Conservation (phyloP, 192 early-diverging fungal genomes). For the Rhizoclosmatium sp. region DNA sequence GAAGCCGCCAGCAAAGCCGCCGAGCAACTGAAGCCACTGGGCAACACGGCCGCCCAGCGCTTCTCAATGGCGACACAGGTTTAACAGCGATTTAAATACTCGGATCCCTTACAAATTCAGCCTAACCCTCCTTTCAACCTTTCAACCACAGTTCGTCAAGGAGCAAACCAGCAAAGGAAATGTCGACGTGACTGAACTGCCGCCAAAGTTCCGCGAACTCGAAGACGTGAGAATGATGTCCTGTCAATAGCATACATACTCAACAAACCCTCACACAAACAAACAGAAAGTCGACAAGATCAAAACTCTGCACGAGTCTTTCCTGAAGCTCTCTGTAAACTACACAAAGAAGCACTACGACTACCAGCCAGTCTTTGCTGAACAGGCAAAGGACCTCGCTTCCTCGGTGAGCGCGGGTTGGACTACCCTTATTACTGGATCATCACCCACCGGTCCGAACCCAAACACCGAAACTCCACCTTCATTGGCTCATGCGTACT, state of each 20-base stretch:
- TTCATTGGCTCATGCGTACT: conserved; percentile 76
- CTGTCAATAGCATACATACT: conserved; percentile 35
- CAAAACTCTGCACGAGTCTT: conserved; percentile 69
- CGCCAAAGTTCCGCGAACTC: conserved; percentile 90
- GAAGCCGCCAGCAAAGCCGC: conserved; percentile 25
- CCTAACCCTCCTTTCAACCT: no score
- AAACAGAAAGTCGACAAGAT: conserved; percentile 80
- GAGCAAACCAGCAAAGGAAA: conserved; percentile 80
- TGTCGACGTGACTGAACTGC: conserved; percentile 90
- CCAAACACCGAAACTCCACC: conserved; percentile 49
- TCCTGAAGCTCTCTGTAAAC: conserved; percentile 78
- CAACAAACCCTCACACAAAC: background rate
- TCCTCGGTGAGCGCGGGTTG: conserved; percentile 68
- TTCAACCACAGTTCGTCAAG: conserved; percentile 80
- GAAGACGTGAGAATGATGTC: conserved; percentile 64
- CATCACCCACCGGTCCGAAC: conserved; percentile 35
- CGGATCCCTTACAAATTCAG: no score
- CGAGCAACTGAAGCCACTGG: conserved; percentile 55
- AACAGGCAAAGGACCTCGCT: conserved; percentile 77
- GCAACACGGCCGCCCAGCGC: conserved; percentile 45
- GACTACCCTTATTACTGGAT: conserved; percentile 39
- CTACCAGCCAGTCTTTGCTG: conserved; percentile 73
- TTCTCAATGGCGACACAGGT: conserved; percentile 52
- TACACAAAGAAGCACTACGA: conserved; percentile 81
- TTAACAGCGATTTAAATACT: background rate